These are phyloP conservation scores for Neurospora africana DNA, from an alignment of 495 filamentous ascomycete genomes.

Conservation along the genomic window DNA sequence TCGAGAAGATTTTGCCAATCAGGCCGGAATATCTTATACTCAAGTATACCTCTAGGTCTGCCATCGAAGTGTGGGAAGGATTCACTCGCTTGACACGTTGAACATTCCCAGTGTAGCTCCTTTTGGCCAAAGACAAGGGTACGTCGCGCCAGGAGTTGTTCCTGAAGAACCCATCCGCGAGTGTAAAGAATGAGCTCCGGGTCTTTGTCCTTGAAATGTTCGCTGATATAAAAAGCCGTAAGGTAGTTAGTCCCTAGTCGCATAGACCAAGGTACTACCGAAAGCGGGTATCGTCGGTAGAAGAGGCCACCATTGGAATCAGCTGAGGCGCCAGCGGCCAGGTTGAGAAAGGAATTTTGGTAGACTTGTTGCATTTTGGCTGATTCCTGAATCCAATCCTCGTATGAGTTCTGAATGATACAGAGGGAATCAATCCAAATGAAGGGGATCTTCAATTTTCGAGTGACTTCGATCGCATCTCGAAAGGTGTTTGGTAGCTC, in stretches of 20 bases:
- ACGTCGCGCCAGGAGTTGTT: conserved; percentile 17
- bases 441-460: conserved; percentile 11
- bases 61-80: neutral
- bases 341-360: conserved; percentile 5
- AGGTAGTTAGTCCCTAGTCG: neutral
- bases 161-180: conserved; percentile 23
- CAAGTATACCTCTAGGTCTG: too few species aligned
- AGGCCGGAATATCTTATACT: neutral
- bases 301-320: neutral
- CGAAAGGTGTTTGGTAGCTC: conserved; percentile 13
- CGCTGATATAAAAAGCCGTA: neutral
- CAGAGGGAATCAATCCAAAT: conserved; percentile 35
- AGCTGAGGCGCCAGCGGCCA: conserved; percentile 3
- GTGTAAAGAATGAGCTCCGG: conserved; percentile 2
- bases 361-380: conserved; percentile 12
- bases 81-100: neutral
- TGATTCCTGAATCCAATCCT: conserved; percentile 13
- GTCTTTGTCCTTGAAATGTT: neutral
- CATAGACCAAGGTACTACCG: neutral
- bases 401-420: conserved; percentile 23
- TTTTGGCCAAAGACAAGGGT: conserved; percentile 10
- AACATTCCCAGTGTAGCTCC: conserved; percentile 23
- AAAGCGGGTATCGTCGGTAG: neutral
- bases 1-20: neutral
- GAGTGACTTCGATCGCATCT: conserved; percentile 13